These are phyloP conservation scores for Neoboletus magnificus DNA, from an alignment of 768 basidiomycete species.

Conservation along the genomic window DNA sequence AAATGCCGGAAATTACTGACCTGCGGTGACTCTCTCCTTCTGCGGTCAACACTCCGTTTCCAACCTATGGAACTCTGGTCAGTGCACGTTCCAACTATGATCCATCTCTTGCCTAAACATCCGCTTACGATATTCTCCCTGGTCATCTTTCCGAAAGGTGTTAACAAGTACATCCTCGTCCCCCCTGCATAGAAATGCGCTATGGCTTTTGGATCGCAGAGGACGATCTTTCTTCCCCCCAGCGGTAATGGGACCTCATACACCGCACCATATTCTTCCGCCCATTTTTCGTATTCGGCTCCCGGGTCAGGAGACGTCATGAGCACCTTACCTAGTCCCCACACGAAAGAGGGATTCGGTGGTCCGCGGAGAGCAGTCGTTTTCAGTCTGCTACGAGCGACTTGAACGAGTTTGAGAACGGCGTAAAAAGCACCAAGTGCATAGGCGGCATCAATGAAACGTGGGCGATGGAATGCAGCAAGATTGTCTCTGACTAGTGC, in stretches of 20 bases:
- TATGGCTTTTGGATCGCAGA: conserved; percentile 51
- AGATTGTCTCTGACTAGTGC: background rate
- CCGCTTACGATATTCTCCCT: conserved; percentile 27
- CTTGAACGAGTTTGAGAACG: conserved; percentile 4
- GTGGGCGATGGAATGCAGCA: background rate
- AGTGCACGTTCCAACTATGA: background rate
- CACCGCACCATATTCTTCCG: conserved; percentile 44
- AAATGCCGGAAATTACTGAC: conserved; percentile 16
- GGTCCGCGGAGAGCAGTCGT: conserved; percentile 25
- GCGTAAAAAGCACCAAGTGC: conserved; percentile 2
- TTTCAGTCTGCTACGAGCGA: conserved; percentile 5
- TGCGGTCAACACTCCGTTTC: conserved; percentile 38
- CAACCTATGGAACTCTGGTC: conserved; percentile 21
- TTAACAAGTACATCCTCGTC: conserved; percentile 36
- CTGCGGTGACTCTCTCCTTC: conserved; percentile 44
- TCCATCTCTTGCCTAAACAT: background rate
- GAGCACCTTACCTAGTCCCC: conserved; percentile 7
- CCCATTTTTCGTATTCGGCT: conserved; percentile 45
- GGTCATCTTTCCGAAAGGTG: conserved; percentile 17
- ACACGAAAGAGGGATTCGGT: conserved; percentile 14
- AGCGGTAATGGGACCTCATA: conserved; percentile 40
- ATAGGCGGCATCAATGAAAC: conserved; percentile 2
- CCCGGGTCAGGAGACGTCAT: conserved; percentile 25
- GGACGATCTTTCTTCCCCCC: conserved; percentile 34
- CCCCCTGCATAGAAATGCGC: conserved; percentile 50